Base-by-base conservation (phyloP, 176 grass and related monocot genomes). In the Neostapfia colusana region DNA sequence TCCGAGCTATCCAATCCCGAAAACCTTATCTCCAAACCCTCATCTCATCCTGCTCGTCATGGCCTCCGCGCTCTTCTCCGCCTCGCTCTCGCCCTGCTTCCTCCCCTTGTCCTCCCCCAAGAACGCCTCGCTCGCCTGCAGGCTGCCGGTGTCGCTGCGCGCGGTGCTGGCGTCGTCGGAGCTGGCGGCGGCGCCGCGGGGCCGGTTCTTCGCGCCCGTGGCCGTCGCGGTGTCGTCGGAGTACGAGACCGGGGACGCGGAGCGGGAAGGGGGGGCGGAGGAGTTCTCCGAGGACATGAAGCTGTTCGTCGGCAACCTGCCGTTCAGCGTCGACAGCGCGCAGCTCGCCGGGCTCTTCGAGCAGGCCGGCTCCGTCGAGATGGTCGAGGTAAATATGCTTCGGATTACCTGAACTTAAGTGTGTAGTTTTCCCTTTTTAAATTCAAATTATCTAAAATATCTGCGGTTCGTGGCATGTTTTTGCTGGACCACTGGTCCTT, bases 231-330 rank as follows among this genome's bases (percentile, higher is more conserved):
- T 89, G 26, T 41, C 88, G 66, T 88, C 87, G n/a, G 93, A 90
- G 41, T 56, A 86, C 24, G 92, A 80, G 25, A 83, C 73, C 44
- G 88, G 89, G 74, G 88, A 81, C 40, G 92, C 59, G 41, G 75
- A 83, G 79, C 69, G 70, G 58, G 70, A 38, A 31, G 31, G 2
- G 53, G 80, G 75, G 0, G 31, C 31, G 39, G 90, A 31, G 51
- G 85, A 73, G 79, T 88, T 78, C 46, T 56, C 85, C 35, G 81
- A 83, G 76, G 91, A 99, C 35, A 70, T 86, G 28, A 99, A 90
- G 78, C 78, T 99, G 40, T 99, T 99, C 69, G 95, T 99, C 26
- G 95, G 95, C 35, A 99, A 99, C 78, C 89, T 99, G 5, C 85
- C 95, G 6, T 99, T 95, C 80, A 89, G 59, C 68, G 89, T 99